These are phyloP conservation scores for Tylopilus orsonianus DNA, from an alignment of 1,284 basidiomycete genomes.

Conservation along the genomic window DNA sequence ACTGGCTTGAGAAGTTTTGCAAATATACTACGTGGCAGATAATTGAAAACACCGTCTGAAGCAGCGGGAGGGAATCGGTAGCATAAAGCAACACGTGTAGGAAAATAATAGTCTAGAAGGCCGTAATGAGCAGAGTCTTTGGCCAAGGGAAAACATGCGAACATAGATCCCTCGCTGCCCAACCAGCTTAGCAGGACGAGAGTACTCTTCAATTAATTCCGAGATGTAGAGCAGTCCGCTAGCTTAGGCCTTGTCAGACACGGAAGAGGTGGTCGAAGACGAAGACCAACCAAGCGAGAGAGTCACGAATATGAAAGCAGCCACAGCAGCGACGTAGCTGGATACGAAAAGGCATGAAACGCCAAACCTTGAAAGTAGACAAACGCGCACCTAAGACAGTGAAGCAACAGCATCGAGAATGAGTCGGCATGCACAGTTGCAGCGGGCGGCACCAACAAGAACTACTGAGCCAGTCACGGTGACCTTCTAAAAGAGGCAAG, in stretches of 20 bases:
- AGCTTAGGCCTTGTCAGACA: constrained; percentile 48
- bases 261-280: not conserved
- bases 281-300: constrained; percentile 66
- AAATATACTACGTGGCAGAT: constrained; percentile 85
- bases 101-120: constrained; percentile 65
- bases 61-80: constrained; percentile 76
- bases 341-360: not conserved
- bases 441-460: not conserved
- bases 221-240: constrained; percentile 91
- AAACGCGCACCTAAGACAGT: constrained; percentile 48
- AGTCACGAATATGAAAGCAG: constrained; percentile 77
- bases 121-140: constrained; percentile 4
- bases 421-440: not conserved
- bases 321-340: constrained; percentile 66
- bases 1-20: constrained; percentile 83
- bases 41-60: constrained; percentile 76
- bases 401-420: constrained; percentile 34
- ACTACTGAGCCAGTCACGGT: not conserved
- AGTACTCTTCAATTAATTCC: constrained; percentile 93
- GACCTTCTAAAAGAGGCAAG: constrained; percentile 6
- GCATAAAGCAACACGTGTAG: constrained; percentile 79
- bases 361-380: not conserved
- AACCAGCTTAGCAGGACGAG: constrained; percentile 72
- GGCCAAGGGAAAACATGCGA: constrained; percentile 35
- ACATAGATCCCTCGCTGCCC: constrained; percentile 87